Evolutionary conservation across 306 rosid species (phyloP).

Genomic region (Castanea sativa): DNA sequence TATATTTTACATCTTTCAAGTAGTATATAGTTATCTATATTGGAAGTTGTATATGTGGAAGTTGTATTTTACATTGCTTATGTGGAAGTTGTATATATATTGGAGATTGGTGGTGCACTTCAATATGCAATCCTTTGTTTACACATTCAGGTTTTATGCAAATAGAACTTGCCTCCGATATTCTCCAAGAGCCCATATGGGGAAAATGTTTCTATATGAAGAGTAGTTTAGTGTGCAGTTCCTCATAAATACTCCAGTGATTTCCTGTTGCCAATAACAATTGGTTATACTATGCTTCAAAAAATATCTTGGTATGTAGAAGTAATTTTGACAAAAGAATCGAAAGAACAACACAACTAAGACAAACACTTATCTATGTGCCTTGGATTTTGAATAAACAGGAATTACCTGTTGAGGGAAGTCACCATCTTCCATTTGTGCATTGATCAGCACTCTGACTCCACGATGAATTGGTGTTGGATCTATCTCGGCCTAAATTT

Average conservation of each 20-base stretch:
- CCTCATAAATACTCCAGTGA: slow-evolving; percentile 52
- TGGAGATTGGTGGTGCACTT: too few species aligned
- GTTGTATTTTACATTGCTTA: too few species aligned
- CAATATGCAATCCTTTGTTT: neutral
- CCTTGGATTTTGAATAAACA: neutral
- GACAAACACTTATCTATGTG: neutral
- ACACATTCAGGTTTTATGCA: neutral
- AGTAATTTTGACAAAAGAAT: neutral
- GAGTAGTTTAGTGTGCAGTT: slow-evolving; percentile 47
- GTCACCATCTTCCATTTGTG: slow-evolving; percentile 73
- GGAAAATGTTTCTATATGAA: slow-evolving; percentile 49
- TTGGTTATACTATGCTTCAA: neutral
- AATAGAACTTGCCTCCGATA: slow-evolving; percentile 37
- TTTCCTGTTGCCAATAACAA: slow-evolving; percentile 33
- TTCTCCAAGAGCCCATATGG: slow-evolving; percentile 58
- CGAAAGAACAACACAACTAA: neutral
- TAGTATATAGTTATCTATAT: neutral
- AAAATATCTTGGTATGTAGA: neutral
- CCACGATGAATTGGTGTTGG: slow-evolving; percentile 60
- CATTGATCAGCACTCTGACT: slow-evolving; percentile 47
- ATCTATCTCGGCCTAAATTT: slow-evolving; percentile 48
- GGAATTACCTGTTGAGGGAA: slow-evolving; percentile 61
- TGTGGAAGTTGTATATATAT: too few species aligned
- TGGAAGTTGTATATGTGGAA: too few species aligned
- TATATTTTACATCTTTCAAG: neutral